Evolutionary conservation across 306 rosid species (phyloP).

Genomic region (Lathyrus tuberosus): DNA sequence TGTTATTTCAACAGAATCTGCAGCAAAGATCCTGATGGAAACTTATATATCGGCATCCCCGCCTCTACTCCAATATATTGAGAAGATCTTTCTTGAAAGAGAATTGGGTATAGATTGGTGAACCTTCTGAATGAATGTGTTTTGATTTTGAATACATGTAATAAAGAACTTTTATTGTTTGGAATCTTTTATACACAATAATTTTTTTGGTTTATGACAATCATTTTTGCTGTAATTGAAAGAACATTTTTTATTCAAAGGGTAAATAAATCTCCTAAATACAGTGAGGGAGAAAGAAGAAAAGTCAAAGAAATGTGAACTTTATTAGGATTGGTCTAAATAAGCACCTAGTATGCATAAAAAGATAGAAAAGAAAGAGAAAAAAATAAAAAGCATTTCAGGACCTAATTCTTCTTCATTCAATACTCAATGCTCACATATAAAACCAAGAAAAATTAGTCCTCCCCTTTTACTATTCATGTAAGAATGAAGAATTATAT

Average conservation of each 20-base stretch:
- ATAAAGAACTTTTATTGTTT: background rate
- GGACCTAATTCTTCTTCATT: background rate
- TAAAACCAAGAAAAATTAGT: background rate
- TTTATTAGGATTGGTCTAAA: background rate
- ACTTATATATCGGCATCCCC: constrained; percentile 55
- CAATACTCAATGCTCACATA: constrained; percentile 3
- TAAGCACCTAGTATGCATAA: background rate
- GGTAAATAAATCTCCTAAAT: constrained; percentile 4
- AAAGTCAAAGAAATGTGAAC: background rate
- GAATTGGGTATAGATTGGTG: constrained; percentile 85
- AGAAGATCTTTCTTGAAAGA: constrained; percentile 67
- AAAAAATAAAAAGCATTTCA: background rate
- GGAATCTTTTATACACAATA: background rate
- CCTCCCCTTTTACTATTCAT: background rate
- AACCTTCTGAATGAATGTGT: constrained; percentile 16
- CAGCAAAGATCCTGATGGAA: constrained; percentile 71
- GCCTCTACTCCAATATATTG: constrained; percentile 61
- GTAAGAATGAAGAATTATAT: constrained; percentile 23
- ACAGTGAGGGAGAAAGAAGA: constrained; percentile 17
- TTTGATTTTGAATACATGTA: constrained; percentile 20
- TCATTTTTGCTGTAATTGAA: constrained; percentile 1
- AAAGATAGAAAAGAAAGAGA: background rate
- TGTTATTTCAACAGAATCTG: constrained; percentile 47
- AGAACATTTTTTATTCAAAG: constrained; percentile 3
- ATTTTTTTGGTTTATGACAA: background rate